Base-by-base conservation (phyloP, 306 rosid genomes). In the Geum urbanum region DNA sequence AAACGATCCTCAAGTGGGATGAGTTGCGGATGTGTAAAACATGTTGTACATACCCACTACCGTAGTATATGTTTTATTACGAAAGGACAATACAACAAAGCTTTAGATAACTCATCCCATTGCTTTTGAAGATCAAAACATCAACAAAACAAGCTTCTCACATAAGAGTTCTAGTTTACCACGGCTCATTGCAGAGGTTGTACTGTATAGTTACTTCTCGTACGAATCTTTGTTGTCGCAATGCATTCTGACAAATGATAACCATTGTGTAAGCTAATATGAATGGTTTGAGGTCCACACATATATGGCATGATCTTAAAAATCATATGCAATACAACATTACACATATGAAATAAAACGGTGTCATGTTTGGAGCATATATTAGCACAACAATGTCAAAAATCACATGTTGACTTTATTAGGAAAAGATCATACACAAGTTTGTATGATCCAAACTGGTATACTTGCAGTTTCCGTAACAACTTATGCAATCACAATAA, bases 101-200 rank as follows among this genome's bases (percentile, higher is more conserved):
- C 3, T 32, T 32, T 32, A 1, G 37, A 32, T 32, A 32, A 32
- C 37, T 32, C 37, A 32, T 32, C 37, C 37, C 4, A 32, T 32
- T 32, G 37, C 37, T 32, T 32, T 32, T 32, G 37, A 32, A n/a
- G 5, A 48, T 45, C 49, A 35, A 64, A 70, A 8, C 43, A 74
- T 48, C 52, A 69, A 39, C 50, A 5, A 4, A 19, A 63, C 22
- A 19, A 47, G 51, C 22, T 27, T 9, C 40, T 15, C 22, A 63
- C 52, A 56, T 55, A 55, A 60, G 58, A 55, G 68, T 50, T 59
- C 60, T 22, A 62, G 32, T 10, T 53, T 88, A 92, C 98, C 97
- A 92, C 37, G 98, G 98, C 73, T 92, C 98, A 80, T 92, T 92
- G 90, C 97, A 92, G 80, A 92, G 97, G 86, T 92, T 92, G 91